These are phyloP conservation scores for Rhazya stricta DNA, from an alignment of 257 asterid genomes.

Conservation along the genomic window DNA sequence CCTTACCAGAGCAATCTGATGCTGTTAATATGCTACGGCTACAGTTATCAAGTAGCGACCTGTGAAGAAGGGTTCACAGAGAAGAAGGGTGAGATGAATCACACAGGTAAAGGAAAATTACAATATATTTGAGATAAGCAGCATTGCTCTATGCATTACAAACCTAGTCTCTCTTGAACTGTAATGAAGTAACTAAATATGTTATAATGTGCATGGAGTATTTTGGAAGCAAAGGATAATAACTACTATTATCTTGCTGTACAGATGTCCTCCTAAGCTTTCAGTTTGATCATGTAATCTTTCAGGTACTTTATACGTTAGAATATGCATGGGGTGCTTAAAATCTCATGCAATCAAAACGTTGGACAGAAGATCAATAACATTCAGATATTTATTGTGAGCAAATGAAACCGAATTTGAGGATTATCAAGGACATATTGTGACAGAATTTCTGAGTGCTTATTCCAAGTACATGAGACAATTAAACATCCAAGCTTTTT, in stretches of 20 bases:
- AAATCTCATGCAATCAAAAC: neutral
- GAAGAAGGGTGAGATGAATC: conserved; percentile 18
- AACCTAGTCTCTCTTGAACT: conserved; percentile 5
- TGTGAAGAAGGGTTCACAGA: conserved; percentile 26
- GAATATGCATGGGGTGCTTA: too few relatives aligned
- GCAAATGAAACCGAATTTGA: neutral
- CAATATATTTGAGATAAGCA: conserved; percentile 21
- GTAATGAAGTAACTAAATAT: neutral
- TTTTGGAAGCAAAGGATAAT: neutral
- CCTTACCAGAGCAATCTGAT: conserved; percentile 11
- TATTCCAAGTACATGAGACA: neutral
- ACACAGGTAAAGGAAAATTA: conserved; percentile 21
- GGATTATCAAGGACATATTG: neutral
- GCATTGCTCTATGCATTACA: conserved; percentile 20
- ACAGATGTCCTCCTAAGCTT: neutral
- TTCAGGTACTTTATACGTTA: neutral
- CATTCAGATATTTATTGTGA: neutral
- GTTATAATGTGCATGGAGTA: neutral
- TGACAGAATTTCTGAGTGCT: neutral
- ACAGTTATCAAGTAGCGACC: conserved; percentile 14
- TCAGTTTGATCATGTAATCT: neutral
- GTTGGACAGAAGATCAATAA: neutral
- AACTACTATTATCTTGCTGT: neutral
- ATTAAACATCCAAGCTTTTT: neutral
- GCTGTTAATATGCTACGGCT: conserved; percentile 17